Evolutionary conservation across 192 early-diverging fungal species (phyloP), one percentile per base, ranked within the genome.

Genomic region (Gamsiella multidivaricata): DNA sequence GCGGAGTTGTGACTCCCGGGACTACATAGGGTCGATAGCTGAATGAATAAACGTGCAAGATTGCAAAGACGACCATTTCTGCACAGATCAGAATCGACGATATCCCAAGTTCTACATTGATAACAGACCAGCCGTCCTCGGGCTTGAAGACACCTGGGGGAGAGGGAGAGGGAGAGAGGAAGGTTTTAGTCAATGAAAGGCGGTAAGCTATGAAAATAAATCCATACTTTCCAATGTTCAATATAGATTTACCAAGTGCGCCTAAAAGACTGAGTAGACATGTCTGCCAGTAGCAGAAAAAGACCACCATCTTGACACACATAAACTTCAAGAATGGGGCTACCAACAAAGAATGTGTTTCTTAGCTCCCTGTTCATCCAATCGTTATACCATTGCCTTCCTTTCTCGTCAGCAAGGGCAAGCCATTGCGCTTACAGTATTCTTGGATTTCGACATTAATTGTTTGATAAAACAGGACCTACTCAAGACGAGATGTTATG

Each of bases 31-130:
- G 65, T 3, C 50, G 54, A 29, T 82, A 82, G 33, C 57, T 46
- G 49, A 80, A 82, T 11, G 81, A 70, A 12, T 80, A 69, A 26
- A 82, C 64, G 32, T 82, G 81, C 20, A 82, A 9, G 34, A 79
- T 58, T 0, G 81, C 37, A 50, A 82, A 82, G 12, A 82, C 65
- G 3, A 80, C 66, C 81, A 82, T 82, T 45, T 82, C 81, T 17
- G 59, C 20, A 28, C 70, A 72, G 10, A 82, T 80, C 26, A 82
- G 49, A 6, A 82, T 32, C 0, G 81, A 65, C 4, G 64, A 65
- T 18, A 82, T 68, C 12, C 81, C 81, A 14, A 62, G 42, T 17
- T 68, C 70, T 3, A 82, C 70, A 28, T 82, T 74, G 45, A 62
- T 36, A 10, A 65, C 28, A 15, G 81, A 62, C 81, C 81, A 78